Evolutionary conservation across 257 asterid species (phyloP), one percentile per base, ranked within the genome.

Genomic region (Fraxinus cuspidata): DNA sequence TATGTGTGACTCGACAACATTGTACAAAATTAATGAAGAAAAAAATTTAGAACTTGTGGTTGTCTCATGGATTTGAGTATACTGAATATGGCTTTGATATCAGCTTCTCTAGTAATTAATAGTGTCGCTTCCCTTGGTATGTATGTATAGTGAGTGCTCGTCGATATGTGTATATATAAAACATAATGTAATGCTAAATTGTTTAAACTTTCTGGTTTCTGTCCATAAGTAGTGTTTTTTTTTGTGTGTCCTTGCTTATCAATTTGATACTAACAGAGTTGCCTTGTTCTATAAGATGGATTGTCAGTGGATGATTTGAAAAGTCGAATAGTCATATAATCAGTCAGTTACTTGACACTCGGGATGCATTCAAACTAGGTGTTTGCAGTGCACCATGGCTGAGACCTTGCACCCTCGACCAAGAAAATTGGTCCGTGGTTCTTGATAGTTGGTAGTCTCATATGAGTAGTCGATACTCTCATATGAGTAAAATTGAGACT

Each of bases 141-240:
- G 76, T 53, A 53, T 23, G 81, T 69, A 81, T 42, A 68, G 56
- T 25, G 68, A 68, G 56, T 25, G 68, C 65, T 75, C 76, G 87
- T 79, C 71, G 67, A 83, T 86, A 58, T 49, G 19, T 75, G 67
- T 85, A 86, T 82, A 85, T 83, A 73, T 49, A 38, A 11, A 44
- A 32, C 49, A 12, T 10, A 10, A 42, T 70, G 74, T 60, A 12
- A 40, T 78, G 71, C 35, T 60, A 27, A 28, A 38, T 49, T 38
- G 21, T 29, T 53, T 5, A 53, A 19, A 53, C 64, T n/a, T 51
- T 51, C 23, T 51, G 60, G 60, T 51, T 51, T 51, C 64, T 53
- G 64, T 53, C 9, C 11, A 53, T 51, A 19, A 4, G 19, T 51
- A 3, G 3, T 18, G 2, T 18, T 53, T 5, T 13, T 13, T 44